phyloP scores from a whole-genome alignment of 768 basidiomycete genomes.

The Serendipita sp. region DNA sequence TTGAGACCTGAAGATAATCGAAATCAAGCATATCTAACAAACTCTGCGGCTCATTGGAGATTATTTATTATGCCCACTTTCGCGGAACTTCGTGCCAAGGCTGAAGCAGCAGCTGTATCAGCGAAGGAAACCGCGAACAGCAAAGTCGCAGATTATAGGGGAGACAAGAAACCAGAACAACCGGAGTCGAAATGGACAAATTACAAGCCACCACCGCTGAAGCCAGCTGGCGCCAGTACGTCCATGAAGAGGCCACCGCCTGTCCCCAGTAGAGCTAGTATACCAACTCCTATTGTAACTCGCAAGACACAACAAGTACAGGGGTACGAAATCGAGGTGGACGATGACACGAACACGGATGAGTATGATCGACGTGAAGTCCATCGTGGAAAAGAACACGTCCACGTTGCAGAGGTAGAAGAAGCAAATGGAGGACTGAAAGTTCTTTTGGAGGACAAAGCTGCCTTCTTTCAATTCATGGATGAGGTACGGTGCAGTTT shows the following conservation, averaged over 20 bases:
- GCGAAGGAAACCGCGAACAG: neutral
- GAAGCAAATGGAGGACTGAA: neutral
- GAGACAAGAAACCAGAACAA: neutral
- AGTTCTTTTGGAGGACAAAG: neutral
- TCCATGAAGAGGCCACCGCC: too few species aligned
- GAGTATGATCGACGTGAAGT: too few species aligned
- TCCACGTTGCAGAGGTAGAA: neutral
- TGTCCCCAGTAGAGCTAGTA: too few species aligned
- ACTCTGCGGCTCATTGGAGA: too few species aligned
- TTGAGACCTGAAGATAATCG: too few species aligned
- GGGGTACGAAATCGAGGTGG: neutral
- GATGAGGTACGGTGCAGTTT: neutral
- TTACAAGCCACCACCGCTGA: neutral
- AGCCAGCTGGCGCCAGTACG: neutral
- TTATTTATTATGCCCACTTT: neutral
- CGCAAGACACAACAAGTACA: neutral
- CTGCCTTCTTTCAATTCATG: slow-evolving; percentile 3
- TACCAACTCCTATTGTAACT: neutral
- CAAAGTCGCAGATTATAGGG: neutral
- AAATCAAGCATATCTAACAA: too few species aligned
- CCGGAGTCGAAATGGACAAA: neutral
- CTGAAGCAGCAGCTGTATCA: neutral
- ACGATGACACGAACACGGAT: too few species aligned
- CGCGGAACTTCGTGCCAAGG: slow-evolving; percentile 2
- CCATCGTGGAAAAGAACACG: neutral